Base-by-base conservation (phyloP, 441 rosid genomes). In the Pelargonium myrrhifolium region DNA sequence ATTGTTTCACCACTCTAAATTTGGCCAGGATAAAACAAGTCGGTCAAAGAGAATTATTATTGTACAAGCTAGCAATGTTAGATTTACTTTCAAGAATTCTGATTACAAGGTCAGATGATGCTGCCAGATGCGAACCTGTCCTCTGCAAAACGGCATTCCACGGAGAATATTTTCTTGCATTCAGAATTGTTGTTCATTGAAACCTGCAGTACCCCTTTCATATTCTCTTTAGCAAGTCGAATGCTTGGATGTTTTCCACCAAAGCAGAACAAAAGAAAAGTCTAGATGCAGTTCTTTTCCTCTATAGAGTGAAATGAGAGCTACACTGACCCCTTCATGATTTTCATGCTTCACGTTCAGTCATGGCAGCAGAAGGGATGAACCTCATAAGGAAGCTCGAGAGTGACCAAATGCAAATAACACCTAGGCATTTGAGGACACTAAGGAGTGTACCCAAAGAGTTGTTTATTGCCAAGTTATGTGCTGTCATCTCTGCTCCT, bases 321-420 rank as follows among this genome's bases (percentile, higher is more conserved):
- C 63, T 65, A 72, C 47, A 73, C 68, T 61, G 62, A 28, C 59
- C 37, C 43, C 22, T 35, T 22, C 45, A 62, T 65, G 58, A 73
- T 71, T 72, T 59, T 68, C 58, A 37, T 65, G 71, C 72, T 69
- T 77, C 68, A 79, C 51, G 74, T 17, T 74, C 77, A 18, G 74
- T 70, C 67, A 72, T 67, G 65, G 75, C 66, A 68, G 82, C 67
- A 9, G 85, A 75, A 67, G 90, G 82, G 67, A 76, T 78, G 67
- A 84, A 80, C 86, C 83, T 92, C 89, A 88, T 79, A 67, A 94
- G 90, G 80, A 94, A 92, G 85, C 93, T 90, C 31, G 99, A 86
- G 72, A 94, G 97, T 5, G 96, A 90, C 98, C 99, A 94, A 39
- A 92, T 87, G 79, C 98, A 92, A 63, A 92, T 83, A 55, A 94